Percentiles rank a stretch among this genome's conserved stretches.
These are phyloP conservation scores for Tetradesmus lagerheimii DNA, from an alignment of 139 green algal genomes.

Conservation along the genomic window DNA sequence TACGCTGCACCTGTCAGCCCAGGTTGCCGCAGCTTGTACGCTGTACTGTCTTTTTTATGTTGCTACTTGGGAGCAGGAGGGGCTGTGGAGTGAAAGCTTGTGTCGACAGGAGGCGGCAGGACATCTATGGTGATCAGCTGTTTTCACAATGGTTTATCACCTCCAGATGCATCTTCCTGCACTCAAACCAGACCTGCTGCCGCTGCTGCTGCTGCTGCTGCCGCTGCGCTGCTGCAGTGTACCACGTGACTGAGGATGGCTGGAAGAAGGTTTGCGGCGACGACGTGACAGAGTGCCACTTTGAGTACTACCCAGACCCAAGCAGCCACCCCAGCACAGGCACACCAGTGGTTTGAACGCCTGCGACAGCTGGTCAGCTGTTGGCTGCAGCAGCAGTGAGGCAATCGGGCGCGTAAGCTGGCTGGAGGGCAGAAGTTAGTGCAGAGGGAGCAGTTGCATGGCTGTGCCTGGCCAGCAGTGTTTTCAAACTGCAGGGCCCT, in stretches of 20 bases:
- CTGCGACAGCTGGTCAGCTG: background rate
- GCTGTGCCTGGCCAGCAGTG: background rate
- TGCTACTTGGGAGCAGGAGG: too few species aligned
- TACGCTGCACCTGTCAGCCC: too few species aligned
- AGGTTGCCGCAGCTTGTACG: too few species aligned
- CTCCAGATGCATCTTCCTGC: background rate
- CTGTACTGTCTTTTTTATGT: too few species aligned
- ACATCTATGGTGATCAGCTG: too few species aligned
- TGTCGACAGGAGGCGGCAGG: too few species aligned
- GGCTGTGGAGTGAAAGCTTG: too few species aligned
- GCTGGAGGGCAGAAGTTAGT: background rate
- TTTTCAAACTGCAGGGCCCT: background rate
- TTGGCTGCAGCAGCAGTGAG: background rate
- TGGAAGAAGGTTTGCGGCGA: constrained; percentile 98
- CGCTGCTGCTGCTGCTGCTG: background rate
- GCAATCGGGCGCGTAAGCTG: background rate
- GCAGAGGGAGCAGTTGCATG: background rate
- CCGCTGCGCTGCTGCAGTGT: constrained; percentile 78
- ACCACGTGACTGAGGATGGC: constrained; percentile 95
- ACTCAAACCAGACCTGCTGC: background rate
- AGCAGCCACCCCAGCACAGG: constrained; percentile 60
- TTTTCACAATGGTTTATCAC: too few species aligned
- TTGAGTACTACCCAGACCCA: constrained; percentile 89
- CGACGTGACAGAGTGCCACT: constrained; percentile 97
- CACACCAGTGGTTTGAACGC: constrained; percentile 51